Percentiles rank a stretch among this genome's conserved stretches.
Evolutionary conservation across 2,329 filamentous ascomycete species (phyloP).

Genomic region (Lecanicillium sp.): DNA sequence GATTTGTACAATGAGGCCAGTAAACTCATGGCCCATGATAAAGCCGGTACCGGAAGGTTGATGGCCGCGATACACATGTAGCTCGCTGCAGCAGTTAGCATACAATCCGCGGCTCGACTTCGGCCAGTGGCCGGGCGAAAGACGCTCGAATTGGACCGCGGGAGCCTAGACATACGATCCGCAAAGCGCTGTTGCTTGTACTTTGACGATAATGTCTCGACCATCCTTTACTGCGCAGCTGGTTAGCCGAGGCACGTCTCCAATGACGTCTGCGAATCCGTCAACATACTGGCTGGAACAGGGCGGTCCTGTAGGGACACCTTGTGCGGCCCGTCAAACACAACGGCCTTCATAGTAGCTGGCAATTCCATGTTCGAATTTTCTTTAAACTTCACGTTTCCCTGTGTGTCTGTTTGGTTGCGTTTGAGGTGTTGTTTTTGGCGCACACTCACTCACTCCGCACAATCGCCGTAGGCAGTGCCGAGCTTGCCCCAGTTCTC

Average conservation of each 20-base stretch:
- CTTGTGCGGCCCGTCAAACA: conserved; percentile 73
- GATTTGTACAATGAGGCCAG: conserved; percentile 61
- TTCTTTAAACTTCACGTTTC: too few relatives aligned
- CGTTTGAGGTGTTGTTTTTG: too few relatives aligned
- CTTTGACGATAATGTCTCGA: conserved; percentile 75
- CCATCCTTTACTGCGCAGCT: conserved; percentile 51
- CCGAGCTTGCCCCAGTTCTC: too few relatives aligned
- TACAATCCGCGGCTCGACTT: background rate
- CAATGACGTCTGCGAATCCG: conserved; percentile 1
- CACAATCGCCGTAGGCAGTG: too few relatives aligned
- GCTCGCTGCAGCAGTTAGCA: conserved; percentile 47
- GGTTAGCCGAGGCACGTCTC: conserved; percentile 11
- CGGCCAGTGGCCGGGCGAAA: too few relatives aligned
- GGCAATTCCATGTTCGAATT: conserved; percentile 28
- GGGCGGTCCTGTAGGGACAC: conserved; percentile 73
- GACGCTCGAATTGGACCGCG: background rate
- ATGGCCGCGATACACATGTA: conserved; percentile 80
- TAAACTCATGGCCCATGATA: conserved; percentile 81
- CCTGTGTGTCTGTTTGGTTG: too few relatives aligned
- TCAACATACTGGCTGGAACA: conserved; percentile 52
- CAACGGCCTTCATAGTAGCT: conserved; percentile 74
- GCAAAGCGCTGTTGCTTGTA: conserved; percentile 76
- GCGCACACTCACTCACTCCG: too few relatives aligned
- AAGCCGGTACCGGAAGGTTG: conserved; percentile 59
- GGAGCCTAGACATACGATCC: conserved; percentile 57